Conservation (phyloP, 106 monocot species). For the Agapanthus africanus region DNA sequence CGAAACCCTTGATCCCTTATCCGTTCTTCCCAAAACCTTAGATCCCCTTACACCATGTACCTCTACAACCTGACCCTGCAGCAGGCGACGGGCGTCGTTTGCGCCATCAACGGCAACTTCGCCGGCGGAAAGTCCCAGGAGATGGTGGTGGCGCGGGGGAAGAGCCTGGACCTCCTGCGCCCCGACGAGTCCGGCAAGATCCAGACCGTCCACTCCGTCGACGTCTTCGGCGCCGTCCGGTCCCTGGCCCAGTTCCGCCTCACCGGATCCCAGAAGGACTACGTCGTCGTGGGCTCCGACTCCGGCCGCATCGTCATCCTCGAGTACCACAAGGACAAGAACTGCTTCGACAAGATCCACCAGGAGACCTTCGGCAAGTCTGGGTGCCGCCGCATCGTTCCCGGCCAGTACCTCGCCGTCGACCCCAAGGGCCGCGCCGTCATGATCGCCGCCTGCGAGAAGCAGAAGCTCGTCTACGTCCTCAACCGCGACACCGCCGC, state of each 20-base stretch:
- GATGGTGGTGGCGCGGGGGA: slow-evolving; percentile 88
- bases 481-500: slow-evolving; percentile 88
- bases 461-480: slow-evolving; percentile 98
- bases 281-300: slow-evolving; percentile 89
- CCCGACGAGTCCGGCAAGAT: slow-evolving; percentile 87
- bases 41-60: too few species aligned
- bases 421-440: slow-evolving; percentile 96
- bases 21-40: too few species aligned
- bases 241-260: slow-evolving; percentile 95
- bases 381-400: slow-evolving; percentile 93
- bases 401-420: slow-evolving; percentile 85
- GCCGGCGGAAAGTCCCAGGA: slow-evolving; percentile 83
- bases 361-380: slow-evolving; percentile 99
- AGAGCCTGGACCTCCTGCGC: slow-evolving; percentile 79
- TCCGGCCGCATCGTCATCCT: slow-evolving; percentile 96
- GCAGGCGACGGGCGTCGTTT: slow-evolving; percentile 79
- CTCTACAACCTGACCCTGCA: slow-evolving; percentile 96
- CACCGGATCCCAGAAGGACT: slow-evolving; percentile 93
- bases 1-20: too few species aligned
- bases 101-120: slow-evolving; percentile 90
- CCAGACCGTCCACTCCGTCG: slow-evolving; percentile 89
- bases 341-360: slow-evolving; percentile 81
- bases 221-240: slow-evolving; percentile 79
- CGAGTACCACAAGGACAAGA: slow-evolving; percentile 63
- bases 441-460: slow-evolving; percentile 94